These are phyloP conservation scores for Plectosphaerella sp. DNA, from an alignment of 2,329 filamentous ascomycete genomes.

Conservation along the genomic window DNA sequence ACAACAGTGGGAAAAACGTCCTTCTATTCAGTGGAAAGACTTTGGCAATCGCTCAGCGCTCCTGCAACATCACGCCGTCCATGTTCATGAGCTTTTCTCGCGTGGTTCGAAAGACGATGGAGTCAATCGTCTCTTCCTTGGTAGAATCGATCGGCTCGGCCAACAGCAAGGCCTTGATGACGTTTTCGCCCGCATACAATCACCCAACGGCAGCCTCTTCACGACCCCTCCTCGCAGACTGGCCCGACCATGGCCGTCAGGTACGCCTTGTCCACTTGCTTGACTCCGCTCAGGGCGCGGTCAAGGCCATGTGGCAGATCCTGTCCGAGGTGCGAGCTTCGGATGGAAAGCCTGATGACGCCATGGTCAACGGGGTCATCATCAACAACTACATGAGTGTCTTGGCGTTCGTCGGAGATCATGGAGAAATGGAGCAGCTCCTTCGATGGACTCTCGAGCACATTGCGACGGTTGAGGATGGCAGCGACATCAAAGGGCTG, in stretches of 20 bases:
- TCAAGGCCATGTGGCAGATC: background rate
- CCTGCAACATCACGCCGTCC: background rate
- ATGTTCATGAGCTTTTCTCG: conserved; percentile 14
- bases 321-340: background rate
- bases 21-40: conserved; percentile 1
- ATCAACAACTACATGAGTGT: conserved; percentile 54
- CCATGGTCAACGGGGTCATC: conserved; percentile 33
- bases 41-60: conserved; percentile 4
- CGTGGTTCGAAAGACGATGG: conserved; percentile 2
- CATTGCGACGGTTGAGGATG: conserved; percentile 21
- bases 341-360: background rate
- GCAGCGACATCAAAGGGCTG: conserved; percentile 10
- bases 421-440: conserved; percentile 50
- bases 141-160: too few relatives aligned
- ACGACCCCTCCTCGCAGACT: background rate
- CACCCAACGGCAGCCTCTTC: too few relatives aligned
- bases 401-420: conserved; percentile 57
- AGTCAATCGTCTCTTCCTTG: conserved; percentile 14
- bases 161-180: too few relatives aligned
- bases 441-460: conserved; percentile 55
- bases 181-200: too few relatives aligned
- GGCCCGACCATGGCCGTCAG: background rate
- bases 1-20: conserved; percentile 2
- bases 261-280: background rate
- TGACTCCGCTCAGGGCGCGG: background rate